Conservation (phyloP, 2,329 filamentous ascomycete species). For the Didymella pinodella region DNA sequence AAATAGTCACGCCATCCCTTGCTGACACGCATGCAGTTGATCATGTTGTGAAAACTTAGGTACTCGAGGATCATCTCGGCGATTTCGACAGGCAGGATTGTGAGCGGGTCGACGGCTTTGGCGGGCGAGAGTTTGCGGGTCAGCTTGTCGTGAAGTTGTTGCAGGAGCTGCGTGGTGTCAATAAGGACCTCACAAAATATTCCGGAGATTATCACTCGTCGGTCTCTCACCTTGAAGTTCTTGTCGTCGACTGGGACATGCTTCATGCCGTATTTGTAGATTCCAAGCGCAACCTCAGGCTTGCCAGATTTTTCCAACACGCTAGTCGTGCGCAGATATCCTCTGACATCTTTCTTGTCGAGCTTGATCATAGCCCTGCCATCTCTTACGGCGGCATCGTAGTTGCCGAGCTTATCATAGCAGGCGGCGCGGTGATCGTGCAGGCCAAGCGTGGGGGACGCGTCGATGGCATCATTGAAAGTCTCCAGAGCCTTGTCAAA, state of each 20-base stretch:
- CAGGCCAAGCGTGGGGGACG: constrained; percentile 46
- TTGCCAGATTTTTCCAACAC: constrained; percentile 59
- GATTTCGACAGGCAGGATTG: constrained; percentile 62
- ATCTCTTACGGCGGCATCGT: constrained; percentile 62
- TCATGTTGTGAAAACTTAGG: constrained; percentile 60
- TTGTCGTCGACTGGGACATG: constrained; percentile 54
- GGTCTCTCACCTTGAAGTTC: constrained; percentile 39
- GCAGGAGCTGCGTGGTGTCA: constrained; percentile 45
- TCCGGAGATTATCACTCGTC: background rate
- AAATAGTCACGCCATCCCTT: constrained; percentile 64
- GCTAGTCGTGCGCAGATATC: constrained; percentile 65
- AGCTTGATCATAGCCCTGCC: constrained; percentile 64
- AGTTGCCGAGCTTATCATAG: constrained; percentile 61
- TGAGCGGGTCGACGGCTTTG: constrained; percentile 61
- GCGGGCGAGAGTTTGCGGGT: constrained; percentile 52
- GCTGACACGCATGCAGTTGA: constrained; percentile 63
- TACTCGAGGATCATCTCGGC: constrained; percentile 60
- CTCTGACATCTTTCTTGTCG: constrained; percentile 61
- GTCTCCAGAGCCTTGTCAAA: constrained; percentile 46
- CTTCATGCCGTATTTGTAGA: constrained; percentile 67
- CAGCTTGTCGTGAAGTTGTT: constrained; percentile 59
- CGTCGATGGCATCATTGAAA: constrained; percentile 45
- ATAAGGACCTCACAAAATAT: too few relatives aligned
- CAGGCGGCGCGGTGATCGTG: constrained; percentile 65
- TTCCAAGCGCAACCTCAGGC: constrained; percentile 60